Conservation (phyloP, 768 basidiomycete genomes). For the Dentipellis sp. region DNA sequence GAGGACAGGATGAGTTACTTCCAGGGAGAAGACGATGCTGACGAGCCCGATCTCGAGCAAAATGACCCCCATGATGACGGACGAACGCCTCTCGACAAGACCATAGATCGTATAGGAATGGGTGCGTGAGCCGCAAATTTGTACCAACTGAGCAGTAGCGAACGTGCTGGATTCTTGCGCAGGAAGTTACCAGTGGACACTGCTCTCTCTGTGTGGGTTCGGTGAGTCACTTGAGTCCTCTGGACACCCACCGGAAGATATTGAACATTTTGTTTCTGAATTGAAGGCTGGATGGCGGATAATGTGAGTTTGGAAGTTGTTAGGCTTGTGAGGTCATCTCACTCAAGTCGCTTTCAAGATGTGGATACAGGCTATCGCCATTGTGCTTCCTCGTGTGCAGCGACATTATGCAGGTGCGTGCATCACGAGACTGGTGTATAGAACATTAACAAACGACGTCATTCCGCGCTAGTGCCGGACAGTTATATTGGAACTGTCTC, state of each 20-base stretch:
- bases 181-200: constrained; percentile 75
- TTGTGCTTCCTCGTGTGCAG: constrained; percentile 94
- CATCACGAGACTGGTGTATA: background rate
- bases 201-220: constrained; percentile 79
- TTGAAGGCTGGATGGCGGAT: constrained; percentile 84
- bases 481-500: constrained; percentile 74
- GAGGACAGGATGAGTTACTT: constrained; percentile 30
- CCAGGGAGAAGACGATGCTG: constrained; percentile 27
- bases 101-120: constrained; percentile 89
- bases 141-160: too few relatives aligned
- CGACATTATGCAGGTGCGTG: constrained; percentile 68
- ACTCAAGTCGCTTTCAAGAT: constrained; percentile 40
- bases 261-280: background rate
- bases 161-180: background rate
- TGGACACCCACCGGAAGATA: background rate
- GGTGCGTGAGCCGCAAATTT: constrained; percentile 29
- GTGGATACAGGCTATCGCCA: constrained; percentile 89
- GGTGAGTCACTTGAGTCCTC: constrained; percentile 42
- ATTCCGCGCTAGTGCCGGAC: constrained; percentile 46
- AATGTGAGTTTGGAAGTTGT: constrained; percentile 45
- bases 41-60: constrained; percentile 20
- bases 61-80: constrained; percentile 20
- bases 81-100: constrained; percentile 57
- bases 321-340: constrained; percentile 1
- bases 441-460: background rate